Conservation (phyloP, 1,284 basidiomycete species). For the Rhodotorula glutinis region DNA sequence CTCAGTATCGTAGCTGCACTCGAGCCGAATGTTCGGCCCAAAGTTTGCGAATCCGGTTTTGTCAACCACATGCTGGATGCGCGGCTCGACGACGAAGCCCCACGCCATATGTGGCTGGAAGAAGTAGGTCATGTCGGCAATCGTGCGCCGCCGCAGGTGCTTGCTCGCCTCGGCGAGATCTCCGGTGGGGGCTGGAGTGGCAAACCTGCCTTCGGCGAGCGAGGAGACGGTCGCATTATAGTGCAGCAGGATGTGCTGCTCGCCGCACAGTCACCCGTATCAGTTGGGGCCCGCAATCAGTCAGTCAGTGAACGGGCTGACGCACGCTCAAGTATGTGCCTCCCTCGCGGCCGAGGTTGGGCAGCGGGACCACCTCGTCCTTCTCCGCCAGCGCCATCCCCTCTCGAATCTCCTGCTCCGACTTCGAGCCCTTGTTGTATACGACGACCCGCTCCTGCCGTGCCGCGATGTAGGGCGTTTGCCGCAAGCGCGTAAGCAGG, state of each 20-base stretch:
- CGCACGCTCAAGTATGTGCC: slow-evolving; percentile 42
- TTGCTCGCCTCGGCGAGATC: background rate
- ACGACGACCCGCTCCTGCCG: slow-evolving; percentile 23
- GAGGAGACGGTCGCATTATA: slow-evolving; percentile 28
- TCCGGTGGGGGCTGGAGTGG: background rate
- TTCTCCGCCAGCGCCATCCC: slow-evolving; percentile 4
- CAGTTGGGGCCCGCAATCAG: too few species aligned
- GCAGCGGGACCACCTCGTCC: slow-evolving; percentile 37
- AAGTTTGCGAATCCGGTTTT: slow-evolving; percentile 45
- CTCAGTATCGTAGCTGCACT: slow-evolving; percentile 27
- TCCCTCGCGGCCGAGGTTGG: slow-evolving; percentile 41
- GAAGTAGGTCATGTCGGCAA: slow-evolving; percentile 47
- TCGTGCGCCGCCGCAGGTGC: slow-evolving; percentile 4
- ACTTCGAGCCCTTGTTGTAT: slow-evolving; percentile 31
- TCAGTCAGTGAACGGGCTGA: too few species aligned
- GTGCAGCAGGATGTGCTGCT: slow-evolving; percentile 35
- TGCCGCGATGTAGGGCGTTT: slow-evolving; percentile 5
- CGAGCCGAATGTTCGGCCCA: slow-evolving; percentile 30
- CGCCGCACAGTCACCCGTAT: too few species aligned
- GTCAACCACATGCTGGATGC: slow-evolving; percentile 40
- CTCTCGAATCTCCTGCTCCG: slow-evolving; percentile 15
- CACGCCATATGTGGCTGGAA: slow-evolving; percentile 50
- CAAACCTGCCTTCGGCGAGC: background rate
- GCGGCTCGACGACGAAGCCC: slow-evolving; percentile 47
- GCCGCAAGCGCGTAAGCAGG: slow-evolving; percentile 18